Evolutionary conservation across 352 stramenopile species (phyloP), one percentile per base, ranked within the genome.

Genomic region (Plasmopara halstedii): DNA sequence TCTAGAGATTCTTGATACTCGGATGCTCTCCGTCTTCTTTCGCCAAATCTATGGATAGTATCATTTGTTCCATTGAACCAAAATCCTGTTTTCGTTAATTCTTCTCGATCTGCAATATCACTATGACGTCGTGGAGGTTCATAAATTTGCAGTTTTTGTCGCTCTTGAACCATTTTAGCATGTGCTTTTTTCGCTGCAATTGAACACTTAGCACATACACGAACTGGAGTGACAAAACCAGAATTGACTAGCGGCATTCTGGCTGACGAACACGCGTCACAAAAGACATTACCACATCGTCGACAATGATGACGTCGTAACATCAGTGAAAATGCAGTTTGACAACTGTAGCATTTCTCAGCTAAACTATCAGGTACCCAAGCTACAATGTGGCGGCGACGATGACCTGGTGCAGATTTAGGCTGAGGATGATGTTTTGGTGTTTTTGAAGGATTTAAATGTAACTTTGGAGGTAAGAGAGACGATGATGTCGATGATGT

Each of bases 221-320:
- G 61, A 6, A 92, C 81, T 10, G 81, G 81, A 4, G 68, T 71
- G 43, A 74, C 65, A 57, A 88, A 85, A 2, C 73, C 77, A 0
- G 76, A 71, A 2, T 72, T 60, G 1, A 87, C 65, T 20, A 95
- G 52, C 18, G 82, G 73, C 50, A 94, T 92, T n/a, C 86, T 58
- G 5, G 68, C 54, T 4, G 79, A 88, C 6, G 80, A 83, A 55
- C 89, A 97, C 11, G 73, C 59, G 39, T 95, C 83, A 58, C 89
- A 96, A 53, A 96, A 96, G 7, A 96, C 70, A 32, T 88, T 86
- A 4, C 89, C 88, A 53, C 88, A 95, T 17, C 76, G 63, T 1
- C 86, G 73, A 46, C 87, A 95, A 62, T 95, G 83, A 44, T 96
- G 87, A 13, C 83, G 68, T 6, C 80, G 77, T 50, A 93, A 62